phyloP scores from a whole-genome alignment of 805 yeast species.

The Metschnikowia koreensis region DNA sequence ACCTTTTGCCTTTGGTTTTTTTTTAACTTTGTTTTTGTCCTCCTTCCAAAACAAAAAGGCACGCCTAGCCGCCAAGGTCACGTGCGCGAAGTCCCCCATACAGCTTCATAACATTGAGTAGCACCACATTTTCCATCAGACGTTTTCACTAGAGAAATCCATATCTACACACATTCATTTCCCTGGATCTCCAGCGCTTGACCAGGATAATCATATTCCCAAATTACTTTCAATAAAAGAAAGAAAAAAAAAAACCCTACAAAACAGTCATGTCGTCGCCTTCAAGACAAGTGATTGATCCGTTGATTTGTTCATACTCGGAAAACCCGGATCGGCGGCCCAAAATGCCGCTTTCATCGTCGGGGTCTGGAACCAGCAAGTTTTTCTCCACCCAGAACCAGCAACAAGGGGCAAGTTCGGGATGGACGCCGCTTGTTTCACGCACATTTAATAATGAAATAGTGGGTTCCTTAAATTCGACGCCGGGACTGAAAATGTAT shows the following conservation, averaged over 20 bases:
- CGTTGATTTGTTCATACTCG: constrained; percentile 28
- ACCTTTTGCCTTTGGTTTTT: no score
- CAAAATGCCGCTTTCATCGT: constrained; percentile 4
- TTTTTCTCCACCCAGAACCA: neutral
- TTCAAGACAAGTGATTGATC: constrained; percentile 32
- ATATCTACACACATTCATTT: no score
- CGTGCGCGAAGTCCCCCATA: no score
- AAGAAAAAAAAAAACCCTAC: neutral
- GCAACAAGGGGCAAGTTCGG: constrained; percentile 11
- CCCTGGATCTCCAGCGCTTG: no score
- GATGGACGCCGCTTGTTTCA: constrained; percentile 45
- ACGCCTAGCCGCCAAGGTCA: no score
- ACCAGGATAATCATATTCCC: no score
- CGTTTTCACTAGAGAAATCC: no score
- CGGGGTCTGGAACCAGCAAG: constrained; percentile 5
- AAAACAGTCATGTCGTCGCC: constrained; percentile 31
- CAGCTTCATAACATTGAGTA: no score
- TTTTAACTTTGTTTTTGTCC: no score
- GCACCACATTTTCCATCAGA: no score
- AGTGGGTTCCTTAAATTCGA: constrained; percentile 32
- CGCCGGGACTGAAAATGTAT: constrained; percentile 34
- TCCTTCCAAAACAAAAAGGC: no score
- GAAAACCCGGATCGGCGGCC: constrained; percentile 5
- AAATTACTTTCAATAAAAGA: no score
- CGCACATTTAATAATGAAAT: constrained; percentile 37